Evolutionary conservation across 768 basidiomycete genomes (phyloP).

Genomic region (Suillus hirtellus): DNA sequence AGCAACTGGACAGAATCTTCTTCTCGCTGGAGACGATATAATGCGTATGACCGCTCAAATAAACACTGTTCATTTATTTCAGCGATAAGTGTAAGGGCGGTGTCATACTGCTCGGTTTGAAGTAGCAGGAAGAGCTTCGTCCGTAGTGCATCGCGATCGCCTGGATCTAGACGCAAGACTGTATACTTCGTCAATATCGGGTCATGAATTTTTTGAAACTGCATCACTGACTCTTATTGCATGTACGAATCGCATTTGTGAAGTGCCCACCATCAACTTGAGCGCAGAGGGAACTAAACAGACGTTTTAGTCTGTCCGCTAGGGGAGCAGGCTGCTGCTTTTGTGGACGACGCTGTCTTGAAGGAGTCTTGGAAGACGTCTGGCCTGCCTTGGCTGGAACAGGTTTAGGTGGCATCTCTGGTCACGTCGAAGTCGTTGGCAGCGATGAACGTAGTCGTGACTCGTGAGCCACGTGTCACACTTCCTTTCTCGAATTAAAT

Average conservation of each 20-base stretch:
- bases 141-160: slow-evolving; percentile 70
- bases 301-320: slow-evolving; percentile 45
- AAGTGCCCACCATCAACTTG: slow-evolving; percentile 92
- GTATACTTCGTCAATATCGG: slow-evolving; percentile 15
- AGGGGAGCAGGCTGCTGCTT: slow-evolving; percentile 19
- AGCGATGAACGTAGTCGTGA: background rate
- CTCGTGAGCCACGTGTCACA: slow-evolving; percentile 1
- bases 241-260: slow-evolving; percentile 84
- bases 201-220: slow-evolving; percentile 23
- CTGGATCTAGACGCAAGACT: slow-evolving; percentile 74
- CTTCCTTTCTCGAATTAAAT: slow-evolving; percentile 3
- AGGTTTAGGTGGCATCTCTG: slow-evolving; percentile 25
- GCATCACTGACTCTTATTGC: slow-evolving; percentile 75
- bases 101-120: slow-evolving; percentile 79
- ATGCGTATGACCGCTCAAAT: slow-evolving; percentile 79
- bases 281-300: slow-evolving; percentile 78
- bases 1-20: slow-evolving; percentile 62
- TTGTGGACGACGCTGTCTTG: slow-evolving; percentile 14
- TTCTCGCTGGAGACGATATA: slow-evolving; percentile 83
- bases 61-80: slow-evolving; percentile 27
- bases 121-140: slow-evolving; percentile 87
- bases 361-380: slow-evolving; percentile 7
- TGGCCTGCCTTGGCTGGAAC: background rate
- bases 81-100: slow-evolving; percentile 63
- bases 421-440: background rate